Conservation (phyloP, 164 flowering plant genomes). For the Vitis amurensis region DNA sequence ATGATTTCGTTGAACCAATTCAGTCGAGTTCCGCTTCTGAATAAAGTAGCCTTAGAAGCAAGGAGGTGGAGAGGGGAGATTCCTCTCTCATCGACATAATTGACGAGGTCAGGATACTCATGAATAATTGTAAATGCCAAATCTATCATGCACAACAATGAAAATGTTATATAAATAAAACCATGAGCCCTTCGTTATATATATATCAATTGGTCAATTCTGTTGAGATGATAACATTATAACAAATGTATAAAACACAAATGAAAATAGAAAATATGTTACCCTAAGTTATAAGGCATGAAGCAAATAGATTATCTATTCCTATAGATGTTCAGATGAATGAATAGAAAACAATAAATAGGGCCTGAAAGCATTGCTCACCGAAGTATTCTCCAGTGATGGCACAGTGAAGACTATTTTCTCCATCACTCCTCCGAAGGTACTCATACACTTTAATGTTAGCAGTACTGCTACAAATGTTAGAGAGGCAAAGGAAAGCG, state of each 20-base stretch:
- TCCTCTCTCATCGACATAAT: slow-evolving; percentile 24
- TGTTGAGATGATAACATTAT: too few species aligned
- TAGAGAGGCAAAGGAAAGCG: slow-evolving; percentile 28
- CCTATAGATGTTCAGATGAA: too few species aligned
- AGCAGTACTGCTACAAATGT: background rate
- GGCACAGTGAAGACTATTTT: slow-evolving; percentile 35
- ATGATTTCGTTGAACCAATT: slow-evolving; percentile 2
- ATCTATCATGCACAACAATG: slow-evolving; percentile 14
- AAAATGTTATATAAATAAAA: too few species aligned
- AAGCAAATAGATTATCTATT: too few species aligned
- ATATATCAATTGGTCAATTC: too few species aligned
- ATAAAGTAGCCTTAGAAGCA: slow-evolving; percentile 32
- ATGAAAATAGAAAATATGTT: too few species aligned
- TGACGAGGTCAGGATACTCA: slow-evolving; percentile 16
- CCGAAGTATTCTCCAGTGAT: slow-evolving; percentile 33
- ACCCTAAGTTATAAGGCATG: too few species aligned
- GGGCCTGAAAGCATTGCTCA: background rate
- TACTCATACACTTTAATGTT: background rate
- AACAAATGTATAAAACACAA: too few species aligned
- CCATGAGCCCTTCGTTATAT: too few species aligned
- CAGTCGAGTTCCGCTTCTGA: slow-evolving; percentile 34
- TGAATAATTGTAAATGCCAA: slow-evolving; percentile 37
- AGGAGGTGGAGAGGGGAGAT: slow-evolving; percentile 39
- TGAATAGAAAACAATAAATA: too few species aligned
- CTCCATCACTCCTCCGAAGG: slow-evolving; percentile 23